Evolutionary conservation across 179 eudicot genomes (phyloP).

Genomic region (Spergularia azorica): DNA sequence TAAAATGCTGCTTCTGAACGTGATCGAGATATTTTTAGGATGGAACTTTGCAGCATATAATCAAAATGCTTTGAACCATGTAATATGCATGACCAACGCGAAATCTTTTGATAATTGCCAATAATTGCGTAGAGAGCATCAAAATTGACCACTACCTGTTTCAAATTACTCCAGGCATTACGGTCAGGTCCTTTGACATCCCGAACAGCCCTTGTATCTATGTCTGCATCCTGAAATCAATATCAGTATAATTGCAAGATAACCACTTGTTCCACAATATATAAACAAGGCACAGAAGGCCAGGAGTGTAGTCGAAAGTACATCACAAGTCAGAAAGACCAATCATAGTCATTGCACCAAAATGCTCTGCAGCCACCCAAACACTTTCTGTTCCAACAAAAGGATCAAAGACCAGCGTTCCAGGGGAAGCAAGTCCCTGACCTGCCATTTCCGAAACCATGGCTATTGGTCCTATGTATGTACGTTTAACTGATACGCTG

Average conservation of each 20-base stretch:
- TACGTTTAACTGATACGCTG: slow-evolving; percentile 92
- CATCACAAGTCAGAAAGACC: slow-evolving; percentile 24
- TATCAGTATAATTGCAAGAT: slow-evolving; percentile 38
- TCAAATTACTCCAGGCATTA: slow-evolving; percentile 95
- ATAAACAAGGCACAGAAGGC: no score
- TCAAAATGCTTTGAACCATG: background rate
- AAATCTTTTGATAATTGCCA: background rate
- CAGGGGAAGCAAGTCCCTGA: slow-evolving; percentile 83
- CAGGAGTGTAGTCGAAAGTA: slow-evolving; percentile 1
- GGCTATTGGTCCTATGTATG: slow-evolving; percentile 94
- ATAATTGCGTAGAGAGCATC: background rate
- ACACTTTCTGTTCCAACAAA: slow-evolving; percentile 99
- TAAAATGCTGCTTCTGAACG: slow-evolving; percentile 1
- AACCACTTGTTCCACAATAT: background rate
- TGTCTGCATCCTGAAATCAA: slow-evolving; percentile 95
- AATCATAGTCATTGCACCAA: slow-evolving; percentile 99
- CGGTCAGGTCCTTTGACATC: slow-evolving; percentile 93
- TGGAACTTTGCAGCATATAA: background rate
- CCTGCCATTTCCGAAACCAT: slow-evolving; percentile 99
- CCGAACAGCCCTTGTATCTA: slow-evolving; percentile 97
- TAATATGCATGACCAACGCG: background rate
- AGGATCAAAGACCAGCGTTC: slow-evolving; percentile 92
- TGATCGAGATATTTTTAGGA: background rate
- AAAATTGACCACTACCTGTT: slow-evolving; percentile 55
- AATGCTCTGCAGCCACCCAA: slow-evolving; percentile 89